Conservation (phyloP, 768 basidiomycete species). For the Trametes sanguinea region DNA sequence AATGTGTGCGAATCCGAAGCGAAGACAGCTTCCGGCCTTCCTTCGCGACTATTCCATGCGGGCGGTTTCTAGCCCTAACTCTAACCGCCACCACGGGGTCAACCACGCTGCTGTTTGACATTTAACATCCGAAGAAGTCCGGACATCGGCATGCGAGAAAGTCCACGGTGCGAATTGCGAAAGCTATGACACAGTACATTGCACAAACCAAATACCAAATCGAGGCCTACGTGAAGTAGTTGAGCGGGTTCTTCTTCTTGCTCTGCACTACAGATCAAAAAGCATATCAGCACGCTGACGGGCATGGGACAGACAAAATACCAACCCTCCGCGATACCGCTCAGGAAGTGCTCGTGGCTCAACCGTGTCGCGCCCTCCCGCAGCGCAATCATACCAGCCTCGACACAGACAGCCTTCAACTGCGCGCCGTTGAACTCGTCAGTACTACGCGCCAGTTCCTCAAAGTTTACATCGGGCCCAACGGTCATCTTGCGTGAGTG, state of each 20-base stretch:
- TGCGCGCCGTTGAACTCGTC: conserved; percentile 99
- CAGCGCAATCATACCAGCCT: conserved; percentile 98
- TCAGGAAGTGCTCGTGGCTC: conserved; percentile 94
- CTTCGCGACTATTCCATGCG: not conserved
- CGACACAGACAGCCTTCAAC: conserved; percentile 96
- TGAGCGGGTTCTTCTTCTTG: conserved; percentile 99
- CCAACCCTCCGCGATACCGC: conserved; percentile 84
- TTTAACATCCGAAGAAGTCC: conserved; percentile 9
- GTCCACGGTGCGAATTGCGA: conserved; percentile 15
- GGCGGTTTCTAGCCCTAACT: conserved; percentile 17
- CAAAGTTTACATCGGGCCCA: conserved; percentile 88
- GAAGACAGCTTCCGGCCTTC: not conserved
- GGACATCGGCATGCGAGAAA: conserved; percentile 7
- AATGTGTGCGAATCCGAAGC: not conserved
- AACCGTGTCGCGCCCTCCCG: conserved; percentile 89
- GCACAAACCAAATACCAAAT: conserved; percentile 11
- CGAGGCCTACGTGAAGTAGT: conserved; percentile 79
- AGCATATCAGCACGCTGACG: conserved; percentile 32
- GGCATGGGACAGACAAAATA: conserved; percentile 1
- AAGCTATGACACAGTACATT: conserved; percentile 16
- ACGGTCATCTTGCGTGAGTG: conserved; percentile 96
- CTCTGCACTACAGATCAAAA: conserved; percentile 75
- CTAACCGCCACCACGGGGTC: conserved; percentile 11
- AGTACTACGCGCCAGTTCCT: conserved; percentile 93
- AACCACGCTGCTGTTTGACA: not conserved